Evolutionary conservation across 805 yeast genomes (phyloP), one percentile per base, ranked within the genome.

Genomic region (Sugiyamaella boreocaroliniensis): DNA sequence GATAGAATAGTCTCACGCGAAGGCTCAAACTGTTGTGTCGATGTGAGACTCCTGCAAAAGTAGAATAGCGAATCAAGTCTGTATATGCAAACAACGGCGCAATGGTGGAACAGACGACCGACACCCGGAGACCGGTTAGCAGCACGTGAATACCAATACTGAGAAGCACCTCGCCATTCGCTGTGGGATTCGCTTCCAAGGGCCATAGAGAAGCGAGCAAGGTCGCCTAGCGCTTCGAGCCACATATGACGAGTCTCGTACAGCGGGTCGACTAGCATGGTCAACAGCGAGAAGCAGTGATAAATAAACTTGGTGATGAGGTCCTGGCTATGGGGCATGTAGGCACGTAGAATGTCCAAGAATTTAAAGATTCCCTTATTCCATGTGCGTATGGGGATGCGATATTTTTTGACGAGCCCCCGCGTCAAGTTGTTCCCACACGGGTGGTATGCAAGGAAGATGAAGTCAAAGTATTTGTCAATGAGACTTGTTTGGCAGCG

Each of bases 121-220:
- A 84, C 89, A 1, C 93, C 90, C 62, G 82, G 86, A 57, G 83
- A 81, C 14, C 85, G 78, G 59, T 79, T 78, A 79, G 86, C 78
- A 2, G 95, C 82, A 26, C 80, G 74, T 22, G 80, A 74, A 62
- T 88, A 88, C 96, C 96, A 88, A 65, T 81, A 81, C 65, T 86
- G 89, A 1, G 95, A 85, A 53, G 88, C 78, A 16, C 82, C 68
- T 65, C 86, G 85, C 96, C 96, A 88, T 67, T 88, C 95, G 58
- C 86, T 85, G 64, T 79, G 84, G 48, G 85, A 78, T 1, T 89
- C 83, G 7, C 89, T 83, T 61, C 86, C 86, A 43, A 87, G 71
- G 0, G 95, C 93, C 59, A 88, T 86, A 10, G 95, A 92, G 89
- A 88, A 86, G 63, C 95, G 72, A 37, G 92, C 83, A 58, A 88